phyloP scores from a whole-genome alignment of 2,329 filamentous ascomycete genomes.

The Myrmaecium sp. region DNA sequence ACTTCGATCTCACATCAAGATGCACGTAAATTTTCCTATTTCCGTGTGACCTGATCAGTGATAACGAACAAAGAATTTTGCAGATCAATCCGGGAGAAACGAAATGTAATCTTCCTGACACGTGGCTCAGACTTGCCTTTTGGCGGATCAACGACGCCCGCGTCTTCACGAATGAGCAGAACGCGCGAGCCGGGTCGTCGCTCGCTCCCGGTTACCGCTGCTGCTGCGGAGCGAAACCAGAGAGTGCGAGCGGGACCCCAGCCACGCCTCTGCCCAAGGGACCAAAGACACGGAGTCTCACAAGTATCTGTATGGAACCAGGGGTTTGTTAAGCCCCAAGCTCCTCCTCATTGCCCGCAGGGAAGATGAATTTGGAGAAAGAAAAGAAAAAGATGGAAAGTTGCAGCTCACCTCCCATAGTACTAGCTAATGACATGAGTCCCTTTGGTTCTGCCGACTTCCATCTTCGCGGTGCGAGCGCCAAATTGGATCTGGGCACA shows the following conservation, averaged over 20 bases:
- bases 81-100: too few relatives aligned
- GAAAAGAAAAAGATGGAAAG: background rate
- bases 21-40: too few relatives aligned
- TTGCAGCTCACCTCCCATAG: conserved; percentile 3
- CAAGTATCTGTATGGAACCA: conserved; percentile 4
- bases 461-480: conserved; percentile 30
- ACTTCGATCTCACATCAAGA: too few relatives aligned
- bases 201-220: conserved; percentile 3
- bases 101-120: too few relatives aligned
- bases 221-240: conserved; percentile 1
- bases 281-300: conserved; percentile 2
- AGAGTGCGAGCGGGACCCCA: conserved; percentile 2
- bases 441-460: conserved; percentile 30
- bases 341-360: background rate
- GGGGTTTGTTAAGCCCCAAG: background rate
- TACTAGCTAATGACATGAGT: conserved; percentile 24
- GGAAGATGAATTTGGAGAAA: background rate
- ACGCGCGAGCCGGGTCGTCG: conserved; percentile 1
- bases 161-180: conserved; percentile 1
- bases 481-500: conserved; percentile 25
- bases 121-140: conserved; percentile 6
- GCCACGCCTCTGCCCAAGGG: background rate
- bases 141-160: conserved; percentile 5
- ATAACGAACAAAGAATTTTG: too few relatives aligned
- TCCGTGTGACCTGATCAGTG: too few relatives aligned